Evolutionary conservation across 306 rosid species (phyloP), one percentile per base, ranked within the genome.

Genomic region (Nissolia schottii): DNA sequence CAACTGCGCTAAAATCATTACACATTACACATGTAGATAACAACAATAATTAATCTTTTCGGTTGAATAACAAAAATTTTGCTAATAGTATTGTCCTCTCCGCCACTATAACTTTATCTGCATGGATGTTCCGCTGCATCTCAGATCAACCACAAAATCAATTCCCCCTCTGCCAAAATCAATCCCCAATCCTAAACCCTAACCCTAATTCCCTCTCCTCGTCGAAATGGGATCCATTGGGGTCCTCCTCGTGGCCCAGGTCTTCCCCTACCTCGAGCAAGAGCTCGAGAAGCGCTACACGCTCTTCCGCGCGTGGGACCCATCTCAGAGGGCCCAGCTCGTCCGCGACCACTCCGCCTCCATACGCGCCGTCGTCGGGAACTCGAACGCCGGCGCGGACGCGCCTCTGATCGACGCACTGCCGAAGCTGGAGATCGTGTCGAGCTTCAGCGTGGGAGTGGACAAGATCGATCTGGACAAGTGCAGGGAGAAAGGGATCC

Each of bases 271-370:
- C 80, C 81, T 93, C 0, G 94, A 87, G 71, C 81, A 82, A 64
- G 90, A 93, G 74, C 89, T 90, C 49, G 70, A 83, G 3, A 85
- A 82, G 71, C 98, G 97, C 70, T 93, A 66, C 88, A 87, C 81
- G 16, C 84, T 93, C 38, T 41, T 70, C 63, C 87, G 78, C 54
- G 27, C 40, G 6, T 88, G 90, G 90, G 77, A 77, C 1, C 71
- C 13, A 40, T 86, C 94, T 0, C 53, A 83, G 3, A 67, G 35
- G 48, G 0, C 82, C 5, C 80, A 79, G 22, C 75, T 87, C 69
- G 18, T 86, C 24, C 20, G 46, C 14, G 81, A 86, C n/a, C 56
- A 86, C 59, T 71, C 83, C 71, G 0, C 57, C 69, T 50, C 92
- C 19, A 83, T 93, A 76, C 86, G 93, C 5, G 97, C 93, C 22